Evolutionary conservation across 2,329 filamentous ascomycete species (phyloP).

Genomic region (Cytospora mali): DNA sequence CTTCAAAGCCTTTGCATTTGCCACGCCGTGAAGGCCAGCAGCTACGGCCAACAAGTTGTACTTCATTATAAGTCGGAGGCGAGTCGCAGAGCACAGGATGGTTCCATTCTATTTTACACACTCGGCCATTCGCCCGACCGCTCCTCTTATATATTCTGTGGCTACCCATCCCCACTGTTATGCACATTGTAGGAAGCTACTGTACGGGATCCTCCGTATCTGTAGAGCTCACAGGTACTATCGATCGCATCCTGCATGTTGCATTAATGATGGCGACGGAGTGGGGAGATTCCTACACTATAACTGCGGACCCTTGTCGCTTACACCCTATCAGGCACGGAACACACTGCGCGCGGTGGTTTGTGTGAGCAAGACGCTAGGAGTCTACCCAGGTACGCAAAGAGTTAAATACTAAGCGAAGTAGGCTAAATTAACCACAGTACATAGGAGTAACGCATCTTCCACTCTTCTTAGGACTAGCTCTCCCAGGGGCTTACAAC

Average conservation of each 20-base stretch:
- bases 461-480: no score
- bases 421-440: no score
- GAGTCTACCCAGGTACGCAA: no score
- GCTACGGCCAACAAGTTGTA: conserved; percentile 13
- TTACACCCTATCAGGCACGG: no score
- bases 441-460: no score
- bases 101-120: not conserved
- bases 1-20: conserved; percentile 12
- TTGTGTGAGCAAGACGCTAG: no score
- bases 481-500: no score
- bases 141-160: conserved; percentile 14
- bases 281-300: no score
- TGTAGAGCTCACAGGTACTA: no score
- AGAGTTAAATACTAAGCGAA: no score
- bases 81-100: not conserved
- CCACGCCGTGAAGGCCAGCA: conserved; percentile 11
- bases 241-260: conserved; percentile 2
- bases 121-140: conserved; percentile 1
- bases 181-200: not conserved
- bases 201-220: conserved; percentile 2
- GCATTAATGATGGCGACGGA: conserved; percentile 12
- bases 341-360: no score
- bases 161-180: conserved; percentile 4
- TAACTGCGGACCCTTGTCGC: no score
- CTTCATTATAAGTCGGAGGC: conserved; percentile 16